Evolutionary conservation across 192 early-diverging fungal species (phyloP).

Genomic region (Podila horticola): DNA sequence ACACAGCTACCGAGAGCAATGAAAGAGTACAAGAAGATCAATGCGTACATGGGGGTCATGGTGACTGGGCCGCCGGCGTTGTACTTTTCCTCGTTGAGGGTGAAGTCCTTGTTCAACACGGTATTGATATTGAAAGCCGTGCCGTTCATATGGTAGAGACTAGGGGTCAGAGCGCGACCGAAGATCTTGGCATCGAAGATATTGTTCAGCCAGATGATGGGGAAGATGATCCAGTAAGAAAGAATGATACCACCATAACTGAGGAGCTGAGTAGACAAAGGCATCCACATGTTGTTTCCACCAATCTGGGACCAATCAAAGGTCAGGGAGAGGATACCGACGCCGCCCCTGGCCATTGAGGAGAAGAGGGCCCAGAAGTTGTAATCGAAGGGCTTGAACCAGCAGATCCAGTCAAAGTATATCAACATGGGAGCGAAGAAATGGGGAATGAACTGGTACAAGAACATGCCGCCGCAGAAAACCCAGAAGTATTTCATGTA

Average conservation of each 20-base stretch:
- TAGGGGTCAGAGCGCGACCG: constrained; percentile 3
- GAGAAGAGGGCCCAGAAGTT: constrained; percentile 27
- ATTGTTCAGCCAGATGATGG: constrained; percentile 70
- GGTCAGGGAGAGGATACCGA: constrained; percentile 73
- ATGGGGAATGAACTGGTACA: constrained; percentile 56
- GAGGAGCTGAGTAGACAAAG: constrained; percentile 24
- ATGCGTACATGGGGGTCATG: constrained; percentile 56
- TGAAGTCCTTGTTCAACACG: constrained; percentile 64
- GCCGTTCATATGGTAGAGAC: constrained; percentile 6
- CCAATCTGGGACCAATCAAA: constrained; percentile 68
- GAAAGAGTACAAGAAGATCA: constrained; percentile 60
- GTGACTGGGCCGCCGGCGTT: constrained; percentile 54
- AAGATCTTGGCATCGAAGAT: constrained; percentile 19
- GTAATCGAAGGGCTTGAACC: constrained; percentile 18
- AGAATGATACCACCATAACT: constrained; percentile 70
- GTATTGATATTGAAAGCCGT: constrained; percentile 22
- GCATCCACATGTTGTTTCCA: constrained; percentile 26
- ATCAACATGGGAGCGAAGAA: constrained; percentile 25
- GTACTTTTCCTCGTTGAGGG: constrained; percentile 58
- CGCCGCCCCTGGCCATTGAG: constrained; percentile 42
- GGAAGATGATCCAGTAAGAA: constrained; percentile 75
- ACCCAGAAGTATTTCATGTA: constrained; percentile 48
- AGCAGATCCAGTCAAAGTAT: constrained; percentile 28
- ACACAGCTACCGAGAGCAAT: constrained; percentile 62
- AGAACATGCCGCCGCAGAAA: constrained; percentile 53